Base-by-base conservation (phyloP, 352 stramenopile genomes). In the Globisporangium mamillatum region DNA sequence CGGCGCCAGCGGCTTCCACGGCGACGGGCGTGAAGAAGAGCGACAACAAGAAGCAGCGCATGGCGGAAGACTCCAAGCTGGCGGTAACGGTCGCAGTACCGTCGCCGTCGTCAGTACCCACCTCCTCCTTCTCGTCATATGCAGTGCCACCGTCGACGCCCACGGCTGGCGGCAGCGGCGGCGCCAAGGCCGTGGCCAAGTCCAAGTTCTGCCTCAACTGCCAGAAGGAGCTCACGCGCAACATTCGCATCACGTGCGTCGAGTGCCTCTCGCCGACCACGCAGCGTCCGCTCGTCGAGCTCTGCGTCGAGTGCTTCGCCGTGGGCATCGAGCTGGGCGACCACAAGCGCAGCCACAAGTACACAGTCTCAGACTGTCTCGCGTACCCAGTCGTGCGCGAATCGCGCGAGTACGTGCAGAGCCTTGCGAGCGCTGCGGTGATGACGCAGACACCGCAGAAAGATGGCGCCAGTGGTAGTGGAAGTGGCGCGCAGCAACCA, bases 281-380 rank as follows among this genome's bases (percentile, higher is more conserved):
- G 50, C 56, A 77, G 64, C 75, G 79, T 44, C 78, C 76, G n/a
- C 71, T 89, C 27, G 76, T 90, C n/a, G 88, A 93, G 72, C 77
- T 99, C 3, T 99, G 97, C 72, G 82, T 98, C 71, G 95, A 99
- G 73, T 99, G 97, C 75, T 98, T 99, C 61, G 86, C 86, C 32
- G 86, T 93, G 34, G 86, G 90, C 16, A 80, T 79, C 8, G 87
- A 96, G 74, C 74, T 93, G 66, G 82, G 84, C 36, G 80, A 77
- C 63, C 88, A 96, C 74, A 91, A 92, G 71, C 93, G 93, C 74
- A 84, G 66, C 57, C 88, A 96, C 70, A 70, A 64, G 65, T 96
- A 96, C 79, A 85, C 71, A 24, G 82, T 96, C 36, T 94, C 88
- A 44, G 88, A 96, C 72, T 94, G 85, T 63, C 73, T 94, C 64